Evolutionary conservation across 2,329 filamentous ascomycete genomes (phyloP), one percentile per base, ranked within the genome.

Genomic region (Chaetothyriales sp.): DNA sequence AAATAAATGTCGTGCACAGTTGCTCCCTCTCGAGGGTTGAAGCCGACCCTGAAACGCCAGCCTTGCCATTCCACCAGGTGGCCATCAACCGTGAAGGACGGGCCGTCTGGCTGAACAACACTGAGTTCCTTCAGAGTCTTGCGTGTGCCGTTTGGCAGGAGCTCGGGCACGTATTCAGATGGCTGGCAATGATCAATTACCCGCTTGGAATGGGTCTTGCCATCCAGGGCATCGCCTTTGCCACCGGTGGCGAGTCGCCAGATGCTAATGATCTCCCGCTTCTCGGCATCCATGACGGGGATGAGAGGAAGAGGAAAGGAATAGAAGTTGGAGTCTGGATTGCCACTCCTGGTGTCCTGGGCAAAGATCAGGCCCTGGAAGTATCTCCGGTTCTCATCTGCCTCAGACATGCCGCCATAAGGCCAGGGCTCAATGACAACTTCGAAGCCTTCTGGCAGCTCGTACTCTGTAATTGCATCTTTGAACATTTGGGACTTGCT

Each of bases 1-100:
- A 83, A 87, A 60, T 73, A 73, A 15, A 87, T 67, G 57, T 86
- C 81, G 60, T 86, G 81, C 2, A 87, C 70, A 1, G 83, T 81
- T 8, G 79, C 76, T 4, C 83, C 83, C 63, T 87, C 84, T 1
- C 83, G 73, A 46, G 77, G 74, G 63, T 81, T 86, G 68, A 83
- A 85, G 36, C 54, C 52, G 2, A 88, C 73, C 9, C 81, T 71
- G 66, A 87, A 80, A 1, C 75, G 71, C 81, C 82, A 86, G 58
- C 83, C 80, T 62, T 82, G 77, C 79, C 79, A 82, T 51, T 72
- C 65, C 4, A 79, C 59, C n/a, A 68, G 58, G 50, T 70, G 69
- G 58, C 75, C 67, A 44, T 70, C 48, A 8, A 84, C 71, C 0
- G 66, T 70, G 65, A 87, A 86, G 1, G 78, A 83, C 0, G 81